Percentiles rank a stretch among this genome's conserved stretches.
Evolutionary conservation across 352 stramenopile genomes (phyloP).

Genomic region (Phytophthora pseudosyringae): DNA sequence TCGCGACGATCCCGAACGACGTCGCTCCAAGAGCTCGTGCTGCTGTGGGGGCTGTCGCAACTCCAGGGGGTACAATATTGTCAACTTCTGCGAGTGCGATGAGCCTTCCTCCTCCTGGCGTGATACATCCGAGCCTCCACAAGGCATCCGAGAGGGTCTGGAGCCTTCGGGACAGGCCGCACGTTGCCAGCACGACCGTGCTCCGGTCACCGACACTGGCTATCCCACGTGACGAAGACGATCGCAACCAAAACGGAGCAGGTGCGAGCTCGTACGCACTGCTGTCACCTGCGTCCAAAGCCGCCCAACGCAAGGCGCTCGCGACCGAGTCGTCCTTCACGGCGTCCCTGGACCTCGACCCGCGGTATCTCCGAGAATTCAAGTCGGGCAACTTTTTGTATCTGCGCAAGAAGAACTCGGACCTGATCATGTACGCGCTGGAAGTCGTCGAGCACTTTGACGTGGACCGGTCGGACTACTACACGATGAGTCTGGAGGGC

Average conservation of each 20-base stretch:
- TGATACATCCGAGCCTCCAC: slow-evolving; percentile 63
- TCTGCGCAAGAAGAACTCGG: slow-evolving; percentile 69
- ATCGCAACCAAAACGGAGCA: slow-evolving; percentile 18
- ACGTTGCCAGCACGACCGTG: slow-evolving; percentile 17
- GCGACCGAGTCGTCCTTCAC: slow-evolving; percentile 62
- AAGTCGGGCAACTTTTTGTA: slow-evolving; percentile 86
- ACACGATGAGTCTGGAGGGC: slow-evolving; percentile 92
- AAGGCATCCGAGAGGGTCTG: slow-evolving; percentile 66
- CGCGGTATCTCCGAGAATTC: slow-evolving; percentile 79
- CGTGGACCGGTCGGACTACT: slow-evolving; percentile 90
- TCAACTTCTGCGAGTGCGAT: slow-evolving; percentile 45
- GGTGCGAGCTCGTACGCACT: slow-evolving; percentile 11
- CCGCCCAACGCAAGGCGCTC: slow-evolving; percentile 33
- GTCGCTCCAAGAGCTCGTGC: background rate
- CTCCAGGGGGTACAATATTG: background rate
- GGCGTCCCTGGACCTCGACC: slow-evolving; percentile 76
- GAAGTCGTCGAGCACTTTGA: slow-evolving; percentile 86
- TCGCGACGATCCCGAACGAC: slow-evolving; percentile 34
- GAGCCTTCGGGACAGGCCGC: slow-evolving; percentile 48
- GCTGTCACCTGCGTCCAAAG: slow-evolving; percentile 40
- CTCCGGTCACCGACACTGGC: slow-evolving; percentile 16
- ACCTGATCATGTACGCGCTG: slow-evolving; percentile 85
- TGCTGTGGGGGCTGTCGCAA: background rate
- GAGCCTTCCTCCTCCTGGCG: slow-evolving; percentile 23
- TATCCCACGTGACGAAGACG: slow-evolving; percentile 30